A percentile compares a stretch with the other conserved stretches of the same genome.
phyloP scores from a whole-genome alignment of 2,329 filamentous ascomycete genomes.

The Teratosphaeria gauchensis region DNA sequence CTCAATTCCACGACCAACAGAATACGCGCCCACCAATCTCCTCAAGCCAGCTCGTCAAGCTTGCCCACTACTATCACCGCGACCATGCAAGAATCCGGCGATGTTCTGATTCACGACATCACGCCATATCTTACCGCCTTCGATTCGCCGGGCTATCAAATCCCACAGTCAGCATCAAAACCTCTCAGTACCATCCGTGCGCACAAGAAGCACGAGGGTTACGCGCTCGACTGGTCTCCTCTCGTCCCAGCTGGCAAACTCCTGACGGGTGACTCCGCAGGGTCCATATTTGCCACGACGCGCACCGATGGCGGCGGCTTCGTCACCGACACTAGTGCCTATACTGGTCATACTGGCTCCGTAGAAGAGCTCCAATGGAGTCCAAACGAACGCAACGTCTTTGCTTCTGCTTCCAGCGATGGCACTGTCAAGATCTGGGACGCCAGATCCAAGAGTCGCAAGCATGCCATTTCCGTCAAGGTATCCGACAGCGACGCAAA shows the following conservation, averaged over 20 bases:
- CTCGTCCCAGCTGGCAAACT: slow-evolving; percentile 72
- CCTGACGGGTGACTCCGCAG: slow-evolving; percentile 82
- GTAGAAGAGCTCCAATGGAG: slow-evolving; percentile 98
- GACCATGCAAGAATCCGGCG: slow-evolving; percentile 80
- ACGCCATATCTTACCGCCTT: slow-evolving; percentile 83
- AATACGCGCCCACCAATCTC: slow-evolving; percentile 75
- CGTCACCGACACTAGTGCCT: slow-evolving; percentile 74
- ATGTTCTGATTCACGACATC: slow-evolving; percentile 89
- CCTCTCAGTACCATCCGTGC: slow-evolving; percentile 78
- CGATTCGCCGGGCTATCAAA: slow-evolving; percentile 72
- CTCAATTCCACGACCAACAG: slow-evolving; percentile 84
- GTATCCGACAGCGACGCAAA: slow-evolving; percentile 84
- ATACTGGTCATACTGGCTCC: slow-evolving; percentile 72
- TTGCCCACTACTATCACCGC: slow-evolving; percentile 78
- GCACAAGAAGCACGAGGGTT: slow-evolving; percentile 80
- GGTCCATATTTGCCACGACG: slow-evolving; percentile 79
- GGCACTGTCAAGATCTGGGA: slow-evolving; percentile 96
- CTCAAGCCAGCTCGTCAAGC: slow-evolving; percentile 57
- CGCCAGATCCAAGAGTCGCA: slow-evolving; percentile 77
- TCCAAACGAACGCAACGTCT: slow-evolving; percentile 83
- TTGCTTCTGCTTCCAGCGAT: slow-evolving; percentile 87
- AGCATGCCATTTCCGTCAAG: slow-evolving; percentile 77
- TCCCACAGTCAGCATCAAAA: slow-evolving; percentile 78
- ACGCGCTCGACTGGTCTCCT: slow-evolving; percentile 94
- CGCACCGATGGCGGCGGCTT: slow-evolving; percentile 80